phyloP scores from a whole-genome alignment of 495 filamentous ascomycete genomes.

The Rhizodiscina lignyota region DNA sequence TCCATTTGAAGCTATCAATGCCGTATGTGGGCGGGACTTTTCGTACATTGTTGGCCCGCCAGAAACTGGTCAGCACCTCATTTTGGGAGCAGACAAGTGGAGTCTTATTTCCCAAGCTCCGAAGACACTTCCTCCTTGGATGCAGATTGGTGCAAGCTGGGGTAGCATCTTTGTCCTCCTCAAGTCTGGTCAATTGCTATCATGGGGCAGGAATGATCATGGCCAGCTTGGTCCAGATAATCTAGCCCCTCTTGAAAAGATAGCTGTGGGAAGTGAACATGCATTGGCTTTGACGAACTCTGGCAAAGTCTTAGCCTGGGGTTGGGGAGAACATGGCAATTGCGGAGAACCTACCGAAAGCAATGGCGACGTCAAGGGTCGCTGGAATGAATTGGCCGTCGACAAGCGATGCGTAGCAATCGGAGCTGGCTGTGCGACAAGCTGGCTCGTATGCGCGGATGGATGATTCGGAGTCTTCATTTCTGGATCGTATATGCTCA shows the following conservation, averaged over 20 bases:
- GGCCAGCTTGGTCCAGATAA: constrained; percentile 54
- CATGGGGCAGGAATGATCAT: constrained; percentile 71
- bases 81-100: constrained; percentile 62
- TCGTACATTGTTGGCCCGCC: constrained; percentile 48
- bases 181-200: constrained; percentile 34
- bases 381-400: constrained; percentile 28
- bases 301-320: constrained; percentile 56
- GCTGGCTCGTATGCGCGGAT: constrained; percentile 54
- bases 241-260: constrained; percentile 30
- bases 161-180: constrained; percentile 55
- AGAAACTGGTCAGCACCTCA: constrained; percentile 32
- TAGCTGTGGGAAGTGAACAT: constrained; percentile 84
- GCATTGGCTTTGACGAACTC: constrained; percentile 46
- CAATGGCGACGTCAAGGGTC: constrained; percentile 46
- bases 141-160: constrained; percentile 60
- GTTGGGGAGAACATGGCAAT: constrained; percentile 96
- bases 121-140: constrained; percentile 25
- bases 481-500: too few relatives aligned
- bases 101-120: constrained; percentile 30
- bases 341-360: constrained; percentile 52
- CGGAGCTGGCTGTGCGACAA: constrained; percentile 79
- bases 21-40: constrained; percentile 68
- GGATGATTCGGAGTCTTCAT: too few relatives aligned
- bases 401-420: constrained; percentile 30
- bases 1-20: constrained; percentile 37